A percentile compares a stretch with the other conserved stretches of the same genome.
Evolutionary conservation across 192 early-diverging fungal species (phyloP).

Genomic region (Coemansia sp.): DNA sequence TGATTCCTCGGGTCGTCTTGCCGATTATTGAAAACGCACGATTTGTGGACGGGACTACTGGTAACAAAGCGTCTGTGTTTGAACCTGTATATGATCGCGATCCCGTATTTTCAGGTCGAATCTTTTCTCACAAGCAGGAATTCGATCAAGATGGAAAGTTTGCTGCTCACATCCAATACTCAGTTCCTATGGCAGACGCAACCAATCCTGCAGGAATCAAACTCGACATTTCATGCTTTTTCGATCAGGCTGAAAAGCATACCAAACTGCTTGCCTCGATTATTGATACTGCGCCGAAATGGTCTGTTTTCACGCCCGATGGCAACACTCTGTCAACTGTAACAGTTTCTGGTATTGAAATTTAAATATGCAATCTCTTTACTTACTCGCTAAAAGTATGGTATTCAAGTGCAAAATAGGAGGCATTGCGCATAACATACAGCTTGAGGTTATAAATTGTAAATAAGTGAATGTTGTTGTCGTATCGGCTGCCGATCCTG

Average conservation of each 20-base stretch:
- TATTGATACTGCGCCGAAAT: constrained; percentile 22
- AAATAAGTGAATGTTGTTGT: too few species aligned
- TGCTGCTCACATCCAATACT: constrained; percentile 33
- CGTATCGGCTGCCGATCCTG: too few species aligned
- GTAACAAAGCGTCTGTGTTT: constrained; percentile 9
- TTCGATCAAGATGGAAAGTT: constrained; percentile 29
- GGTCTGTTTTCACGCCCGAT: constrained; percentile 35
- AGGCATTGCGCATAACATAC: too few species aligned
- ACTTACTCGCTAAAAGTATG: too few species aligned
- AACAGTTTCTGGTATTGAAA: constrained; percentile 21
- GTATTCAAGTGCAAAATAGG: too few species aligned
- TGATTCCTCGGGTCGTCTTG: constrained; percentile 23
- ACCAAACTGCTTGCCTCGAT: constrained; percentile 35
- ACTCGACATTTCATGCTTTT: constrained; percentile 47
- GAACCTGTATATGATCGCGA: constrained; percentile 30
- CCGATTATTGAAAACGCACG: constrained; percentile 44
- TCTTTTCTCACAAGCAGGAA: constrained; percentile 34
- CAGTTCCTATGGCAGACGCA: constrained; percentile 17
- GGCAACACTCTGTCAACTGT: constrained; percentile 44
- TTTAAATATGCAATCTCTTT: constrained; percentile 10
- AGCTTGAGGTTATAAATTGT: too few species aligned
- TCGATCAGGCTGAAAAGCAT: constrained; percentile 41
- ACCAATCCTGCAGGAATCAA: constrained; percentile 11
- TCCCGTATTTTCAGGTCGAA: constrained; percentile 33
- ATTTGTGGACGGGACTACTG: constrained; percentile 21